These are phyloP conservation scores for Psilocybe cyanescens DNA, from an alignment of 768 basidiomycete genomes.

Conservation along the genomic window DNA sequence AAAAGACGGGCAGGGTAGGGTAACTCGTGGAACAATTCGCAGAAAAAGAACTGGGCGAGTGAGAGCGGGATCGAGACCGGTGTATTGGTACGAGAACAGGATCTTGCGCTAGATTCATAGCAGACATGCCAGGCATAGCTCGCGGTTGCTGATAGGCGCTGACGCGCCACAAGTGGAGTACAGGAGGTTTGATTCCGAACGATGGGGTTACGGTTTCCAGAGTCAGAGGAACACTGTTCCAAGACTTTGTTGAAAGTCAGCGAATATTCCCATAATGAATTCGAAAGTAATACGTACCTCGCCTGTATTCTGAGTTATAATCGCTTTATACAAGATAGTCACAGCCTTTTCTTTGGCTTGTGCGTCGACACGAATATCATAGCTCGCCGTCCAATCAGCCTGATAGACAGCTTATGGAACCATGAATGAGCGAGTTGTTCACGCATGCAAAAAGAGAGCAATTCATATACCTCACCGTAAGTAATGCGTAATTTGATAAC, in stretches of 20 bases:
- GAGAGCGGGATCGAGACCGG: too few relatives aligned
- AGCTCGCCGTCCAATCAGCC: slow-evolving; percentile 38
- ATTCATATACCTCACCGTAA: slow-evolving; percentile 34
- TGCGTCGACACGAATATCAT: slow-evolving; percentile 44
- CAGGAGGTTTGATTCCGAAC: slow-evolving; percentile 36
- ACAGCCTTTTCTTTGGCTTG: slow-evolving; percentile 34
- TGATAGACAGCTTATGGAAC: slow-evolving; percentile 9
- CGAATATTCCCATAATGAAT: slow-evolving; percentile 17
- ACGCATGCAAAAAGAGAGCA: neutral
- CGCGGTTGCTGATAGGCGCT: slow-evolving; percentile 17
- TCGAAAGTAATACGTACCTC: slow-evolving; percentile 29
- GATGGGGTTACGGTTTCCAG: slow-evolving; percentile 43
- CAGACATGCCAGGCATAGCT: neutral
- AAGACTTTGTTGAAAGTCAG: slow-evolving; percentile 27
- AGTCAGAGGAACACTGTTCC: slow-evolving; percentile 40
- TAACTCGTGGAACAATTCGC: too few relatives aligned
- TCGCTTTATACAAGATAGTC: slow-evolving; percentile 41
- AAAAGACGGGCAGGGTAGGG: too few relatives aligned
- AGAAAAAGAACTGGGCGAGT: too few relatives aligned
- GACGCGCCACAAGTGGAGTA: slow-evolving; percentile 34
- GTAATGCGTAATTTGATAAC: slow-evolving; percentile 21
- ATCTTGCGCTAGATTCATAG: neutral
- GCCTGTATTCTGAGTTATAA: slow-evolving; percentile 40
- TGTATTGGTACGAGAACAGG: too few relatives aligned
- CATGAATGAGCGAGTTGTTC: too few relatives aligned